These are phyloP conservation scores for Pilobolus umbonatus DNA, from an alignment of 192 early-diverging fungal genomes.

Conservation along the genomic window DNA sequence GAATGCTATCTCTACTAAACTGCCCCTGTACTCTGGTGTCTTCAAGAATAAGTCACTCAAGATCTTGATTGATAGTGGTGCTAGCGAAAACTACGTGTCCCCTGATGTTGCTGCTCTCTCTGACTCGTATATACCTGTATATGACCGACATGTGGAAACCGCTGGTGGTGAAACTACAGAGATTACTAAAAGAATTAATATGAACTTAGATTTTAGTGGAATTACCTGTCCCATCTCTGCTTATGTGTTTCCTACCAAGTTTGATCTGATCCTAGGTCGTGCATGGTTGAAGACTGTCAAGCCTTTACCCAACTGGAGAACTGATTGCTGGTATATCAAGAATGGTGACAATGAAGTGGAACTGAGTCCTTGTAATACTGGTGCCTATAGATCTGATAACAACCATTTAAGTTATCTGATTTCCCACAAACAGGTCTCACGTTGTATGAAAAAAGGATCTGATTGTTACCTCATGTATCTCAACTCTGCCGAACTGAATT, in stretches of 20 bases:
- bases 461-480: too few relatives aligned
- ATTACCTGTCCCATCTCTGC: not conserved
- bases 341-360: too few relatives aligned
- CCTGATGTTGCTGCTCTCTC: not conserved
- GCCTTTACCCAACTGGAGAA: not conserved
- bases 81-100: conserved; percentile 12
- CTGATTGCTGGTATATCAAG: not conserved
- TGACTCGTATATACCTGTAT: not conserved
- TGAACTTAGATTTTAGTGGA: not conserved
- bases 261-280: conserved; percentile 7
- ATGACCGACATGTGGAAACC: conserved; percentile 1
- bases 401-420: too few relatives aligned
- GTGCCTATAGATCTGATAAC: too few relatives aligned
- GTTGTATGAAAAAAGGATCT: too few relatives aligned
- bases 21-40: not conserved
- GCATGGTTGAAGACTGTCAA: not conserved
- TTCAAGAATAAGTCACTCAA: not conserved
- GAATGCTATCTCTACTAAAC: not conserved
- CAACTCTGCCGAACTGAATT: too few relatives aligned
- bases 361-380: too few relatives aligned
- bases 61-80: not conserved
- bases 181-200: not conserved
- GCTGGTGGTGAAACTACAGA: not conserved
- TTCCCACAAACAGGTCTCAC: too few relatives aligned
- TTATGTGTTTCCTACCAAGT: conserved; percentile 1